Evolutionary conservation across 495 filamentous ascomycete genomes (phyloP), one percentile per base, ranked within the genome.

Genomic region (Pyronema domesticum): DNA sequence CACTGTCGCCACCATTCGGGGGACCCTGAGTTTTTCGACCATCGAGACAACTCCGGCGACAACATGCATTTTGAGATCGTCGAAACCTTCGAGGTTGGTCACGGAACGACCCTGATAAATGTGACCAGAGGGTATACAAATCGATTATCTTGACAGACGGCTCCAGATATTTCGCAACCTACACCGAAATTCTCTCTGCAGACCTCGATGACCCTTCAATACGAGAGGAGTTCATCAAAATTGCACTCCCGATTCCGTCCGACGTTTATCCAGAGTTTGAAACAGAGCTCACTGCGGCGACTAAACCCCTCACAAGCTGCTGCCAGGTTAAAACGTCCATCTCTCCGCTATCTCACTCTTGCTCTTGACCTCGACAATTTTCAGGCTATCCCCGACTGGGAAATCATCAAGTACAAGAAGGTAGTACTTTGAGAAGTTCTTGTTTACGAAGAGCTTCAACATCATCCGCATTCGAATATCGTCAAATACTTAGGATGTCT

Each of bases 91-190:
- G 37, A 40, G 37, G 37, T 40, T 40, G 7, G 8, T 7, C 37
- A 40, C 37, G 8, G 8, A 40, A 40, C 7, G 54, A 56, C 45
- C 36, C 39, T 4, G 4, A 23, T 18, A 8, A n/a, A n/a, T n/a
- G n/a, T n/a, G n/a, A 50, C 19, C 11, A 3, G 14, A 53, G 37
- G 35, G n/a, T 42, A 7, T 42, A 57, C 13, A 57, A 3, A 10
- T 37, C 5, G 19, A 19, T 55, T 23, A 33, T 55, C 0, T 44
- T 57, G 3, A 49, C 48, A 15, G 17, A 37, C 30, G 40, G 5
- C 11, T 33, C 44, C n/a, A 40, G 46, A 13, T 57, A 44, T 37
- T 57, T 55, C 39, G 45, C 45, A 15, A 49, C 52, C 13, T 15
- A 34, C 0, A 30, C 13, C 0, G 8, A 23, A 2, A 34, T 43